Evolutionary conservation across 345 rosid genomes (phyloP).

Genomic region (Eucalyptus coolabah): DNA sequence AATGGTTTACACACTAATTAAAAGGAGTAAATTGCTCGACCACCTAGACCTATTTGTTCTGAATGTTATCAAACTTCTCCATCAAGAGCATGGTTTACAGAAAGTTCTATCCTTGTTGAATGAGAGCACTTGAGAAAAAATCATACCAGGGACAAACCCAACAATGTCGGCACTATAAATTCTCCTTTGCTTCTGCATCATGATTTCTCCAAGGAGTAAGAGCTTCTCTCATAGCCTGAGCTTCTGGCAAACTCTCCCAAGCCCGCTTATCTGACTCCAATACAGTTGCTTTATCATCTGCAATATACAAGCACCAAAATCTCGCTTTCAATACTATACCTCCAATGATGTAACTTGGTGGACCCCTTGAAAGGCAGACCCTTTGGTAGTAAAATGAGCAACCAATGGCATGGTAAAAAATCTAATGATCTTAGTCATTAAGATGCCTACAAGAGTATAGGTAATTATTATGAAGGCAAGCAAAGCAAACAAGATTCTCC

Average conservation of each 20-base stretch:
- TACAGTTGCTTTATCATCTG: constrained; percentile 54
- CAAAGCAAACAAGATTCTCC: background rate
- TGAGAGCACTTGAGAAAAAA: background rate
- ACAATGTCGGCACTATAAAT: constrained; percentile 1
- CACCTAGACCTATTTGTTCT: background rate
- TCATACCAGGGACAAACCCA: background rate
- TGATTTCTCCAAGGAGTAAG: constrained; percentile 77
- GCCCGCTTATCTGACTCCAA: constrained; percentile 73
- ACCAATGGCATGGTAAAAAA: background rate
- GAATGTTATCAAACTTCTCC: background rate
- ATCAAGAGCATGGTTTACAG: background rate
- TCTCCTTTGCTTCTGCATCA: constrained; percentile 13
- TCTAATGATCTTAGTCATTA: background rate
- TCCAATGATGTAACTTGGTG: background rate
- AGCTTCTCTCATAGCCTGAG: constrained; percentile 61
- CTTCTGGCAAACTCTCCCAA: constrained; percentile 63
- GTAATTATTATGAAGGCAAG: background rate
- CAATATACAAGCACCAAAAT: background rate
- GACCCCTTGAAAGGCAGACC: background rate
- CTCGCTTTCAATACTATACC: background rate
- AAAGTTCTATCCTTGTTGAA: background rate
- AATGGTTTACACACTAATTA: background rate
- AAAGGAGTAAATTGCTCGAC: background rate
- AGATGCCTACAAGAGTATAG: background rate
- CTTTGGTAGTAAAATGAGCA: background rate